Conservation (phyloP, 306 rosid genomes). For the Casuarina glauca region DNA sequence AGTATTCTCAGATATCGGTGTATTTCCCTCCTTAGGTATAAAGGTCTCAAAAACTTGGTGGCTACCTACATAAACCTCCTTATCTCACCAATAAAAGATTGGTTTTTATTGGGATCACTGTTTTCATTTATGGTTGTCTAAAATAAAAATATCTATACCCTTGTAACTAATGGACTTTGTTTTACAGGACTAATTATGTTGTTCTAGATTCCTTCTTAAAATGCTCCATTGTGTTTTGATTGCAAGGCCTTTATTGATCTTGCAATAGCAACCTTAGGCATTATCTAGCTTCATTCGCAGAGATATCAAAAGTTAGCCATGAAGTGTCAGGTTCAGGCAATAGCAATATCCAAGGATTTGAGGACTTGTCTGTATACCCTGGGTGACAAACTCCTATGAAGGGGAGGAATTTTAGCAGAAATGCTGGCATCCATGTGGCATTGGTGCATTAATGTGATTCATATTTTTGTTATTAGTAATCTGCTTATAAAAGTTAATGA, state of each 20-base stretch:
- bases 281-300: slow-evolving; percentile 1
- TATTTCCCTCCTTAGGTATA: background rate
- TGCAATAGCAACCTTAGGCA: background rate
- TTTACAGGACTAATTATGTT: background rate
- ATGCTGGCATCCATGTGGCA: background rate
- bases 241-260: background rate
- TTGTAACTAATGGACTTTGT: background rate
- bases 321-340: background rate
- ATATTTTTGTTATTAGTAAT: background rate
- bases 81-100: background rate
- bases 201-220: background rate
- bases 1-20: background rate
- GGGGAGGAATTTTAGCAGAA: background rate
- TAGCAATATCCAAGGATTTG: background rate
- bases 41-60: background rate
- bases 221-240: background rate
- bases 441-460: background rate
- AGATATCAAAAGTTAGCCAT: background rate
- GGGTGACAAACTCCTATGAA: background rate
- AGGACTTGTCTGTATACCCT: background rate
- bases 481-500: background rate
- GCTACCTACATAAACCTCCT: background rate
- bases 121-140: background rate
- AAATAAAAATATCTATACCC: background rate
- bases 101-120: background rate